Evolutionary conservation across 352 stramenopile genomes (phyloP), one percentile per base, ranked within the genome.

Genomic region (Phytopythium mirpurense): DNA sequence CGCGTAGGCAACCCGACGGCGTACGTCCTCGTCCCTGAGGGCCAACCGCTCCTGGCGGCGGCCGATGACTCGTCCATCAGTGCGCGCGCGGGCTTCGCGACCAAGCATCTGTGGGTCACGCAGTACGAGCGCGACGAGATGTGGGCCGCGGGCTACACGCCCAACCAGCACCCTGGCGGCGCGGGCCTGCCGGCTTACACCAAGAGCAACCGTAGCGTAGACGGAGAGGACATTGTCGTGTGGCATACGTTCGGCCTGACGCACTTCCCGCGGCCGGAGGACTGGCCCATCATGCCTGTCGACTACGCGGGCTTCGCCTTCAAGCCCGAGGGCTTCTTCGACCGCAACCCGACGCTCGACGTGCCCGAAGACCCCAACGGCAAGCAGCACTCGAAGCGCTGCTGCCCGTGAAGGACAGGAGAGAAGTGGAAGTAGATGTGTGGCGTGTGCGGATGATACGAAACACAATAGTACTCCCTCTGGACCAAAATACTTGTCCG

Each of bases 201-300:
- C 11, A 70, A 73, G 52, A 44, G 37, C 19, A 78, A 93, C 43
- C 67, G 78, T 4, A 64, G 59, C 15, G 57, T 91, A 1, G 60
- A 83, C 41, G 76, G 70, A 29, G 70, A 87, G 49, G 75, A 89
- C 53, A 66, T 92, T 49, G 75, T 92, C 23, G 49, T 90, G 12
- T 92, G 82, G 79, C 77, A 89, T 60, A 74, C 72, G 34, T 93
- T 93, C 54, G 82, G 76, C 1, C 65, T 90, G 5, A 77, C 68
- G 23, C 78, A 93, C 62, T 77, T 90, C 36, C 76, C 82, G 32
- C 69, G 77, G 14, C 63, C 70, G 0, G 83, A 93, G 66, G 78
- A 87, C 63, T 86, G 77, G 66, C 81, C 81, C 24, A 67, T 92
- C 24, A 91, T 94, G 81, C 76, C 74, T 8, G 79, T 81, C 36